phyloP scores from a whole-genome alignment of 345 rosid species.

The Atalantia buxifolia region DNA sequence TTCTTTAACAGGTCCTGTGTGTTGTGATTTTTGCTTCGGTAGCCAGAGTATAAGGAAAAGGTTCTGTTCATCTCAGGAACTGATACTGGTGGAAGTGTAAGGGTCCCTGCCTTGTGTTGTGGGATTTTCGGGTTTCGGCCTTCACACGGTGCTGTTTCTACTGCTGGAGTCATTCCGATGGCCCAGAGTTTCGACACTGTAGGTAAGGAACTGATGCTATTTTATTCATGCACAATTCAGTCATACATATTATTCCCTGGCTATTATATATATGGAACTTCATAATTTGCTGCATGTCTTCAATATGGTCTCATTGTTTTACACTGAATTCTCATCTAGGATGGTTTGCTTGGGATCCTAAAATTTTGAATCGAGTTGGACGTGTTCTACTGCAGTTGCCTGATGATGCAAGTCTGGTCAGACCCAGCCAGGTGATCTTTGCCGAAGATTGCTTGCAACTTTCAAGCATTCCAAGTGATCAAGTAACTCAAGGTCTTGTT shows the following conservation, averaged over 20 bases:
- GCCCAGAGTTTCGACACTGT: constrained; percentile 93
- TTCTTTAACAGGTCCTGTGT: background rate
- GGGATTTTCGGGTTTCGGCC: constrained; percentile 78
- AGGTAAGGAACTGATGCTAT: constrained; percentile 40
- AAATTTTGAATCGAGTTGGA: constrained; percentile 61
- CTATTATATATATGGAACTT: background rate
- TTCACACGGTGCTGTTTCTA: constrained; percentile 59
- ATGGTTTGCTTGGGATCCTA: constrained; percentile 87
- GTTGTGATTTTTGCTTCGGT: background rate
- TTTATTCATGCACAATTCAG: background rate
- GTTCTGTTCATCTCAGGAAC: constrained; percentile 48
- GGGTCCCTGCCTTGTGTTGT: constrained; percentile 85
- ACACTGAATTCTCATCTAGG: constrained; percentile 38
- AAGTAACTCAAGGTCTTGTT: constrained; percentile 44
- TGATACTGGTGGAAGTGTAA: constrained; percentile 90
- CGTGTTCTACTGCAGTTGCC: constrained; percentile 50
- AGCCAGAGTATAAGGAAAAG: background rate
- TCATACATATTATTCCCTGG: background rate
- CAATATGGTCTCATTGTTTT: background rate
- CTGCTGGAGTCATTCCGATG: constrained; percentile 71
- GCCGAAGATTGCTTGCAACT: constrained; percentile 74
- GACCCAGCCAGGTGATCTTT: constrained; percentile 53
- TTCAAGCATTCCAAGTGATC: constrained; percentile 54
- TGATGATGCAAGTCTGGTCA: constrained; percentile 11
- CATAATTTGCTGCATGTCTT: background rate